phyloP scores from a whole-genome alignment of 83 land plant species.

The Thuja plicata region DNA sequence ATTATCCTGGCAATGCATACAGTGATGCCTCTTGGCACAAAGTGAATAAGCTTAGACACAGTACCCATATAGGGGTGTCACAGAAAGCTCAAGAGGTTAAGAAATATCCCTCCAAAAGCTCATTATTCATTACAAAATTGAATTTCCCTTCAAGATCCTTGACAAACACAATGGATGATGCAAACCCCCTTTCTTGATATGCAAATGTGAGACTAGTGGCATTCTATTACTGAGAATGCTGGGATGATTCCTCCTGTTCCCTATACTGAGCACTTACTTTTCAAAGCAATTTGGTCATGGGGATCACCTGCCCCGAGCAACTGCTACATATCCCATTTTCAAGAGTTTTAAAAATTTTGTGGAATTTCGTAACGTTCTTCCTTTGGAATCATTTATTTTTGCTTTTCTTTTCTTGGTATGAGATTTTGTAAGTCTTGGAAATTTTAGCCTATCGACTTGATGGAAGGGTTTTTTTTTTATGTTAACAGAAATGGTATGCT shows the following conservation, averaged over 20 bases:
- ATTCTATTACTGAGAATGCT: background rate
- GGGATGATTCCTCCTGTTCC: background rate
- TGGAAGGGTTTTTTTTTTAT: no score
- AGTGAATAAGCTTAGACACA: no score
- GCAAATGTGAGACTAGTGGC: background rate
- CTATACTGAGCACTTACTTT: background rate
- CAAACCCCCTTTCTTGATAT: background rate
- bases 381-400: background rate
- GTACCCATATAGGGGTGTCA: background rate
- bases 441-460: no score
- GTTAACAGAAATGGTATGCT: no score
- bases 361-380: background rate
- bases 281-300: background rate
- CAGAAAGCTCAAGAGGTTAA: background rate
- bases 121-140: background rate
- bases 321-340: background rate
- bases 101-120: background rate
- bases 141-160: background rate
- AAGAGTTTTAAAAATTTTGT: background rate
- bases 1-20: background rate
- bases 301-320: background rate
- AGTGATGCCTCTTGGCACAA: background rate
- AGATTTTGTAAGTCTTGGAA: no score
- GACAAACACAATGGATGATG: background rate
- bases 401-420: background rate